These are phyloP conservation scores for Apium graveolens DNA, from an alignment of 129 eudicot species.

Conservation along the genomic window DNA sequence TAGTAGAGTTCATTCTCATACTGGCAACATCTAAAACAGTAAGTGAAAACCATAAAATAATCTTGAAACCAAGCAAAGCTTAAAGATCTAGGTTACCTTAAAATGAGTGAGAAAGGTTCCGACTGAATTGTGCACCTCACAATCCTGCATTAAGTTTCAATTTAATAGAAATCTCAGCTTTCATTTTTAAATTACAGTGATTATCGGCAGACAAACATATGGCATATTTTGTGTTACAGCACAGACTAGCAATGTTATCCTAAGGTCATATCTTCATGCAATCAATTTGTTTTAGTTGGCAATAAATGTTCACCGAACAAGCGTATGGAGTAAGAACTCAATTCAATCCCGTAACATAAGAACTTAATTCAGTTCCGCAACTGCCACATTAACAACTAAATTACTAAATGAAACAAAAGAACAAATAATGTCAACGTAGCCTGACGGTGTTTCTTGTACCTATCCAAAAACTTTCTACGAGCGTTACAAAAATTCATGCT, in stretches of 20 bases:
- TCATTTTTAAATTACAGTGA: too few species aligned
- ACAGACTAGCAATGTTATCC: background rate
- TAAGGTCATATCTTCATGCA: background rate
- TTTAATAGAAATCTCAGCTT: too few species aligned
- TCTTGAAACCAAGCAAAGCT: background rate
- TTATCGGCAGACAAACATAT: background rate
- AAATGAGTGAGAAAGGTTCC: background rate
- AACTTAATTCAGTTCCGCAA: slow-evolving; percentile 4
- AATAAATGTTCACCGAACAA: background rate
- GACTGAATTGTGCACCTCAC: background rate
- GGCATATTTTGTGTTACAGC: background rate
- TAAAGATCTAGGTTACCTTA: background rate
- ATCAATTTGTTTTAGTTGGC: background rate
- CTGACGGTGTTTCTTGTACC: slow-evolving; percentile 12
- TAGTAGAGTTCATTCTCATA: background rate
- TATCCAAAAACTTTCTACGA: background rate
- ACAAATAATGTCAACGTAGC: background rate
- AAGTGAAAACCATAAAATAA: background rate
- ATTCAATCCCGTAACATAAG: background rate
- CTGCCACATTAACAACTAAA: background rate
- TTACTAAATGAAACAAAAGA: background rate
- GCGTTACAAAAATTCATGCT: background rate
- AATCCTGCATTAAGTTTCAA: slow-evolving; percentile 2
- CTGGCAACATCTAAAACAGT: background rate
- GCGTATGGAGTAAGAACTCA: background rate